phyloP scores from a whole-genome alignment of 345 rosid species.

The Dovyalis caffra region DNA sequence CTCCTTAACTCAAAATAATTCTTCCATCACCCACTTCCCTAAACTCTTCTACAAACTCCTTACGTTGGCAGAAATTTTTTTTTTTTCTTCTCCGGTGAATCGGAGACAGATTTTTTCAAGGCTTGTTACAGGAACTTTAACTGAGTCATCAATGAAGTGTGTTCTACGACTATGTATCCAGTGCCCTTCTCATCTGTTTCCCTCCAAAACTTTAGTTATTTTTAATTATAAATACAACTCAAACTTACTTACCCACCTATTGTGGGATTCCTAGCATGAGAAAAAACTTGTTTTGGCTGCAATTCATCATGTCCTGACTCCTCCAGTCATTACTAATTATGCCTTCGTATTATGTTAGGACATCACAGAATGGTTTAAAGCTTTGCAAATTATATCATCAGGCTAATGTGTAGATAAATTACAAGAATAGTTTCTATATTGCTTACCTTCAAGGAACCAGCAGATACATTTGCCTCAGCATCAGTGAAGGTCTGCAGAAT shows the following conservation, averaged over 20 bases:
- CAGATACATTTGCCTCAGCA: constrained; percentile 51
- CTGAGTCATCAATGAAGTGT: no score
- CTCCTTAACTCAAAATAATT: neutral
- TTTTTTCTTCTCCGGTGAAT: neutral
- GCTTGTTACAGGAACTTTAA: neutral
- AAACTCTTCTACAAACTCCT: neutral
- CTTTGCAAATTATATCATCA: neutral
- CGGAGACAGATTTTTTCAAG: neutral
- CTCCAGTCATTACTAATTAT: neutral
- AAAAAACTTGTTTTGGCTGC: neutral
- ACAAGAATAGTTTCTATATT: neutral
- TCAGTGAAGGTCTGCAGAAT: constrained; percentile 57
- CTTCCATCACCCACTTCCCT: neutral
- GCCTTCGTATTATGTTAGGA: neutral
- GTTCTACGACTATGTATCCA: no score
- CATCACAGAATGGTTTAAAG: neutral
- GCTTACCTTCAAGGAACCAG: constrained; percentile 63
- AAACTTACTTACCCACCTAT: no score
- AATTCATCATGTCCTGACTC: neutral
- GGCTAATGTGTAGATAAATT: neutral
- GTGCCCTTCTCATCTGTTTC: no score
- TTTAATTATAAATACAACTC: no score
- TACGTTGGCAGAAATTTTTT: neutral
- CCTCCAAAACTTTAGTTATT: no score
- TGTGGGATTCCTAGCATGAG: neutral